Base-by-base conservation (phyloP, 257 asterid species). In the Solanum medicagineum region DNA sequence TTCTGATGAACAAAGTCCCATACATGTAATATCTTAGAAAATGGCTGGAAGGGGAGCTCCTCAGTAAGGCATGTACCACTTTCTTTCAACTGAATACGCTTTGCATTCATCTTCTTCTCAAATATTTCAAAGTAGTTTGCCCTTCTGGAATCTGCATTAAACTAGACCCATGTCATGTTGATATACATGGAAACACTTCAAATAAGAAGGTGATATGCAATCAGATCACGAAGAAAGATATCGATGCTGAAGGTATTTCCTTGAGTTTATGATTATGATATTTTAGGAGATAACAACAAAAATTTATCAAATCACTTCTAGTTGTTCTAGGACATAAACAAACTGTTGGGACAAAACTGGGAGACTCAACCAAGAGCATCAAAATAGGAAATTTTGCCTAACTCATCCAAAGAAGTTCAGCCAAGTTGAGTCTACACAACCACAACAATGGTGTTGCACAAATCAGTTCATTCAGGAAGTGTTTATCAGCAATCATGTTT, bases 31-130 rank as follows among this genome's bases (percentile, higher is more conserved):
- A 53, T 53, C 83, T 79, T 32, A 29, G 83, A 53, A 79, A 79
- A 79, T 54, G 49, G 49, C 15, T 53, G 24, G 83, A 79, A 6
- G 11, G 42, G 63, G 49, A 53, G 49, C 65, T 53, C 57, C 81
- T 71, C 26, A 56, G 45, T 68, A 85, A 87, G 89, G 79, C 66
- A 42, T 6, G 77, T 92, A 97, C 99, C 99, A 82, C 99, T 97
- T 90, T 92, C 92, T 89, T 92, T 94, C 81, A 97, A 84, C 87
- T 90, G 94, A 16, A 85, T 90, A 59, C 85, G 97, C 92, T 91
- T 97, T 92, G 94, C 98, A 69, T 90, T 87, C 89, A 95, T 95
- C 93, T 97, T 97, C 94, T 92, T 94, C 92, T 95, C 94, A 89
- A 95, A 97, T 81, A 81, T 92, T 89, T 95, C 95, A 77, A 90